phyloP scores from a whole-genome alignment of 805 yeast genomes.

The Myxozyma melibiosi region DNA sequence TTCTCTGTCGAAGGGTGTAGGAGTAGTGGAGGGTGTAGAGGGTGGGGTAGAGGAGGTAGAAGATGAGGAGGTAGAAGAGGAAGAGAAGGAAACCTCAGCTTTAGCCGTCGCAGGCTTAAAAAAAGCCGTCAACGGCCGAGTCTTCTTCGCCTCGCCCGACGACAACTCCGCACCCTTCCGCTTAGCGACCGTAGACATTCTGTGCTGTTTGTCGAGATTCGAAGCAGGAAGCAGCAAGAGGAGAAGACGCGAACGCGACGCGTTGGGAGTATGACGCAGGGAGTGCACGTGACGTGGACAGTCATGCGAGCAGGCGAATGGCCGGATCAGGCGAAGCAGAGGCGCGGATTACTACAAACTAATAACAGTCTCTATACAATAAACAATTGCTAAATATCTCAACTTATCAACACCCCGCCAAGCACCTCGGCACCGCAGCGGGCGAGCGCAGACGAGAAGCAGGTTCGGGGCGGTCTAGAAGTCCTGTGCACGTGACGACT shows the following conservation, averaged over 20 bases:
- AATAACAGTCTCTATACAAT: too few species aligned
- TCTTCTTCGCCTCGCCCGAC: slow-evolving; percentile 10
- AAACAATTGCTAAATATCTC: too few species aligned
- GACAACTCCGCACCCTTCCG: slow-evolving; percentile 14
- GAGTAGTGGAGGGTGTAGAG: neutral
- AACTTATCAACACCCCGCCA: too few species aligned
- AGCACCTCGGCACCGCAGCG: too few species aligned
- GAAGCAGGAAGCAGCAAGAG: neutral
- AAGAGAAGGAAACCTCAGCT: neutral
- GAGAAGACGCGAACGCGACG: slow-evolving; percentile 2
- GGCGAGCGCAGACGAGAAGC: too few species aligned
- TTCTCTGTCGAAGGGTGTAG: slow-evolving; percentile 49
- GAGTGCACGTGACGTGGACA: neutral
- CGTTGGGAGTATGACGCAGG: neutral
- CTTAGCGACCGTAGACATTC: slow-evolving; percentile 10
- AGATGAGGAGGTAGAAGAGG: neutral
- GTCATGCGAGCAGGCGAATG: neutral
- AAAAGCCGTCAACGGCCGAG: slow-evolving; percentile 23
- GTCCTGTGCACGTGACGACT: neutral
- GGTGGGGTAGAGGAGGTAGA: neutral
- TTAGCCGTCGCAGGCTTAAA: slow-evolving; percentile 9
- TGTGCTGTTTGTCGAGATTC: neutral
- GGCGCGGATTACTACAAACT: too few species aligned
- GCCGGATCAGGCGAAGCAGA: too few species aligned
- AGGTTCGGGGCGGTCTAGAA: too few species aligned